Conservation (phyloP, 78 protist genomes). For the Pigoraptor vietnamica region DNA sequence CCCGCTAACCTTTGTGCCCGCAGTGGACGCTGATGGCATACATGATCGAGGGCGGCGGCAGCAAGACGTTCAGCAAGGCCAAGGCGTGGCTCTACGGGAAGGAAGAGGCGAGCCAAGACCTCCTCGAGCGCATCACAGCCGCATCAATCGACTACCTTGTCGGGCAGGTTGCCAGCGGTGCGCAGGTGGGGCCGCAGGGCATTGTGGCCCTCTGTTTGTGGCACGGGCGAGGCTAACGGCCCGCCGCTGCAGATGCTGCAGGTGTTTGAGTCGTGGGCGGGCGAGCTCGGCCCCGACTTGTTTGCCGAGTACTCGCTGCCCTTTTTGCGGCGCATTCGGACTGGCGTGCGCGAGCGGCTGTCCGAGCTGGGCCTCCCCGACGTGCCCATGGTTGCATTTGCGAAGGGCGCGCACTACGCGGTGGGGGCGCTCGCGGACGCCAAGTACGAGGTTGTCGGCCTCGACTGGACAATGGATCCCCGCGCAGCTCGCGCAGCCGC, state of each 20-base stretch:
- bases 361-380: conserved; percentile 7
- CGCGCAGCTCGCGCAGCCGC: conserved; percentile 23
- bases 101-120: conserved; percentile 45
- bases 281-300: conserved; percentile 59
- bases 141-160: conserved; percentile 51
- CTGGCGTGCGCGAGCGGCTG: conserved; percentile 27
- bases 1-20: conserved; percentile 52
- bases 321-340: conserved; percentile 38
- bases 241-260: conserved; percentile 23
- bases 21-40: conserved; percentile 88
- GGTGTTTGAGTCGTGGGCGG: conserved; percentile 84
- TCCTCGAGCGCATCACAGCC: conserved; percentile 48
- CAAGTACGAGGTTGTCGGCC: conserved; percentile 4
- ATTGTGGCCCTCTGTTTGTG: background rate
- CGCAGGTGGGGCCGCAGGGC: conserved; percentile 27
- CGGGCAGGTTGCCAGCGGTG: conserved; percentile 75
- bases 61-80: conserved; percentile 42
- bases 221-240: background rate
- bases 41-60: conserved; percentile 83
- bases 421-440: background rate
- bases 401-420: conserved; percentile 41
- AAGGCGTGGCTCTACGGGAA: conserved; percentile 58
- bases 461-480: conserved; percentile 76
- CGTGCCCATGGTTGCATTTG: conserved; percentile 72
- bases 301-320: conserved; percentile 56